Evolutionary conservation across 2,329 filamentous ascomycete genomes (phyloP), one percentile per base, ranked within the genome.

Genomic region (Fusarium clavum): DNA sequence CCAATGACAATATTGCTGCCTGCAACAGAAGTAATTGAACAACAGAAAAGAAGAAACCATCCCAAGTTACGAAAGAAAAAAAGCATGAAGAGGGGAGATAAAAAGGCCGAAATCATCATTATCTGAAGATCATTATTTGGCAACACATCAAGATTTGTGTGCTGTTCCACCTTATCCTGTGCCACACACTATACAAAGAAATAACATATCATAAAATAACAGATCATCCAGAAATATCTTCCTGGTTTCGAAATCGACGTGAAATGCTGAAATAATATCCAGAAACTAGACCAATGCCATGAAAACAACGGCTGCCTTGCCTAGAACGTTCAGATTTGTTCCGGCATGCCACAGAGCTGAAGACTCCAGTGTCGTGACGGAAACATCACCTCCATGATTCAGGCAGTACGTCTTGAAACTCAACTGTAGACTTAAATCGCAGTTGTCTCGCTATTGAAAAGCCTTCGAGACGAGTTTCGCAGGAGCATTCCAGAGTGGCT

Each of bases 111-210:
- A 43, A 34, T 41, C 44, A 48, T 58, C 57, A 69, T 54, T 51
- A 69, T 59, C 47, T 46, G 44, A 44, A 51, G 40, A 66, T 43
- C 18, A 45, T 41, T 29, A 43, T 40, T 38, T 34, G 30, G 34
- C 45, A 61, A 61, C 44, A 49, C 46, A 38, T 54, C 62, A 25
- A 43, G 56, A 57, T 48, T 58, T 63, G 68, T 72, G 72, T 73
- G 29, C 72, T 74, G 73, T 75, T 71, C 52, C 73, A 63, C 71
- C 72, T 66, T 61, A 61, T 54, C 54, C 29, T 64, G 54, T 61
- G 64, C 48, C 49, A 54, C 57, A 44, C 57, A 44, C 49, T 45
- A 25, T 51, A 32, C 20, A 60, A 71, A 55, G 34, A 34, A 40
- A 57, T 53, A 52, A 41, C 59, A 52, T 58, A 45, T 41, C 30